These are phyloP conservation scores for Actinomucor elegans DNA, from an alignment of 371 early-diverging fungal species.

Conservation along the genomic window DNA sequence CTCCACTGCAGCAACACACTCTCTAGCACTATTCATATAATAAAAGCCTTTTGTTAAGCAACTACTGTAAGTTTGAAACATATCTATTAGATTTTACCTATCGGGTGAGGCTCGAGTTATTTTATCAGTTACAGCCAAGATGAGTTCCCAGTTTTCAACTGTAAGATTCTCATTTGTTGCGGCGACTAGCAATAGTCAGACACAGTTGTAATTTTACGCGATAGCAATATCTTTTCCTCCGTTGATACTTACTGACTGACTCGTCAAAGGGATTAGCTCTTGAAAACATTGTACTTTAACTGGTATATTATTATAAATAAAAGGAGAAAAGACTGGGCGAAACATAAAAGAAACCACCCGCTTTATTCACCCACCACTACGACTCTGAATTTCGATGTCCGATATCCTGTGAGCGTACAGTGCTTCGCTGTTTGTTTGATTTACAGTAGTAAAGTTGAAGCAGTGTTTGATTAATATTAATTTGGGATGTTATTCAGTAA, in stretches of 20 bases:
- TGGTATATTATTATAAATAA: not conserved
- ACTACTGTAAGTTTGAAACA: too few relatives aligned
- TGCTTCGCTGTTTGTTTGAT: too few relatives aligned
- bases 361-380: too few relatives aligned
- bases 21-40: constrained; percentile 54
- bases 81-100: constrained; percentile 28
- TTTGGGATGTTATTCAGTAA: not conserved
- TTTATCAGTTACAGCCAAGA: constrained; percentile 86
- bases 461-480: not conserved
- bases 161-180: constrained; percentile 93
- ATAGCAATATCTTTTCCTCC: not conserved
- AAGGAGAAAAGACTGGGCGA: constrained; percentile 4
- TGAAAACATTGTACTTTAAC: constrained; percentile 50
- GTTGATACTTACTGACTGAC: constrained; percentile 53
- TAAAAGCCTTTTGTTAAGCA: too few relatives aligned
- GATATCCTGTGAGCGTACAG: too few relatives aligned
- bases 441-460: not conserved
- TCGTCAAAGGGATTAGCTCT: constrained; percentile 64
- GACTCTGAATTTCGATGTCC: too few relatives aligned
- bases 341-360: too few relatives aligned
- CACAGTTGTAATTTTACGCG: too few relatives aligned
- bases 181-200: constrained; percentile 46
- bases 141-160: constrained; percentile 91
- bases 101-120: constrained; percentile 59
- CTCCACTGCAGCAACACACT: constrained; percentile 72